Evolutionary conservation across 2,329 filamentous ascomycete genomes (phyloP).

Genomic region (Corynespora cassiicola): DNA sequence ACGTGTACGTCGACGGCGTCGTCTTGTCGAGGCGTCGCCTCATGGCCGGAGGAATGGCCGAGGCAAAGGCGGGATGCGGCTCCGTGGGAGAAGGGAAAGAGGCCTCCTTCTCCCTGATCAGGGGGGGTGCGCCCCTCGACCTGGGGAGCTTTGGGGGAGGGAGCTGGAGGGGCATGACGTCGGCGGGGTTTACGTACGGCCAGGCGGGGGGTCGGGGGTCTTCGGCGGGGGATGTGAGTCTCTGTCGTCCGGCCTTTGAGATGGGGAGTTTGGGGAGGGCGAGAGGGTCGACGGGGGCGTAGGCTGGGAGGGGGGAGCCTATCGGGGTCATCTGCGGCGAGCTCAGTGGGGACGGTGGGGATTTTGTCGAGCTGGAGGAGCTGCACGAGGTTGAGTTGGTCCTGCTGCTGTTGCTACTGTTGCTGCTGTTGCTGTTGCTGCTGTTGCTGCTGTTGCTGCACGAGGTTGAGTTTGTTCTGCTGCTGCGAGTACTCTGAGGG

Average conservation of each 20-base stretch:
- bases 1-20: conserved; percentile 50
- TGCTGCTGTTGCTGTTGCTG: background rate
- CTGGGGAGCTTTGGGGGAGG: conserved; percentile 14
- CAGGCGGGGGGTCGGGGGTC: conserved; percentile 27
- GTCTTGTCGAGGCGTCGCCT: conserved; percentile 40
- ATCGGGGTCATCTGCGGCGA: conserved; percentile 30
- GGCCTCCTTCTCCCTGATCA: conserved; percentile 4
- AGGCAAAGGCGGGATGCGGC: conserved; percentile 8
- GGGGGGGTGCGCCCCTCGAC: conserved; percentile 12
- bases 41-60: conserved; percentile 10
- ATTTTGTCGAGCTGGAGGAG: conserved; percentile 25
- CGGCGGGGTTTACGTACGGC: conserved; percentile 25
- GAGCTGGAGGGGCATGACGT: conserved; percentile 7
- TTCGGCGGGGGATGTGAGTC: conserved; percentile 29
- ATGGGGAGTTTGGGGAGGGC: conserved; percentile 14
- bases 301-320: conserved; percentile 30
- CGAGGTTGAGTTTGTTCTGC: no score
- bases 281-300: conserved; percentile 32
- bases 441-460: conserved; percentile 2
- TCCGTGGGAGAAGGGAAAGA: conserved; percentile 3
- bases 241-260: conserved; percentile 13
- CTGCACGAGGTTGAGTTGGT: conserved; percentile 25
- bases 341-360: conserved; percentile 23
- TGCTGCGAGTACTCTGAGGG: no score
- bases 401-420: no score